Percentiles rank a stretch among this genome's conserved stretches.
Conservation (phyloP, 495 filamentous ascomycete species). For the Daldinia vernicosa region DNA sequence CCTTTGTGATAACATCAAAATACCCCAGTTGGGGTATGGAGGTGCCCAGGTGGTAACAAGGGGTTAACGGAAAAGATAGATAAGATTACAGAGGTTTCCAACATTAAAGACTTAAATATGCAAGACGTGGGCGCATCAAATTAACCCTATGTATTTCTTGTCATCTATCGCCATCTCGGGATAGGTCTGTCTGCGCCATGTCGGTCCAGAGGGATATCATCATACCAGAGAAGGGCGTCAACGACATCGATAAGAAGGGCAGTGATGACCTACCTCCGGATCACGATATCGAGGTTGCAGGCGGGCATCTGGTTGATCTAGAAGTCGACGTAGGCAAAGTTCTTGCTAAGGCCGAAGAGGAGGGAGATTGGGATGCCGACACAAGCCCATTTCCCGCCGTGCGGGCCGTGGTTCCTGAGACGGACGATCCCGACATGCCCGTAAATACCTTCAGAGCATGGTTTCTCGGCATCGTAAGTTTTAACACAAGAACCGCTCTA, state of each 20-base stretch:
- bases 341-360: conserved; percentile 48
- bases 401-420: conserved; percentile 52
- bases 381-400: conserved; percentile 53
- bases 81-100: neutral
- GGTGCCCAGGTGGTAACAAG: neutral
- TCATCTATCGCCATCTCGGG: neutral
- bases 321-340: conserved; percentile 46
- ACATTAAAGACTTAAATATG: neutral
- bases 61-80: neutral
- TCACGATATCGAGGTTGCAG: conserved; percentile 40
- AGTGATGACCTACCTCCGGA: conserved; percentile 16
- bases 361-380: conserved; percentile 47
- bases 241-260: conserved; percentile 14
- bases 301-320: conserved; percentile 45
- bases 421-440: conserved; percentile 44
- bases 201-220: neutral
- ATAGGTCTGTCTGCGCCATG: conserved; percentile 10
- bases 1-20: neutral
- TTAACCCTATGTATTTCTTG: neutral
- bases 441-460: conserved; percentile 47
- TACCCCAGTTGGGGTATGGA: no score
- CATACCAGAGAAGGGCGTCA: conserved; percentile 1
- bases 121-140: neutral
- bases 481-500: neutral
- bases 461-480: conserved; percentile 43